Evolutionary conservation across 176 grass and related monocot species (phyloP).

Genomic region (Aegilops tauschii): DNA sequence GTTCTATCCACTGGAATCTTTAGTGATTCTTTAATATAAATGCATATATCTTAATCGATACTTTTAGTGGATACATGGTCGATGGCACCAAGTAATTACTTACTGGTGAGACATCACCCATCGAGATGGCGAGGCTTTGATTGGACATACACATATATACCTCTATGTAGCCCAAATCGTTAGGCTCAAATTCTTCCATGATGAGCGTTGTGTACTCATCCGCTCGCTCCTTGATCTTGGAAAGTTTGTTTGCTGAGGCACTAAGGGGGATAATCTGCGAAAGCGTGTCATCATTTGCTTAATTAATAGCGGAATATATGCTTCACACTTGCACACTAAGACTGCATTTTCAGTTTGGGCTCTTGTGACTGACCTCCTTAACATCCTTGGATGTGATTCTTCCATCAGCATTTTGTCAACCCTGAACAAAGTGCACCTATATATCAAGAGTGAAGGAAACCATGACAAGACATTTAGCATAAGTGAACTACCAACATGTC

Average conservation of each 20-base stretch:
- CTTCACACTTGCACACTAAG: background rate
- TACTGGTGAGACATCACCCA: too few relatives aligned
- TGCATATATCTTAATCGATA: too few relatives aligned
- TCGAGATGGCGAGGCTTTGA: too few relatives aligned
- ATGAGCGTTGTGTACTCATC: constrained; percentile 52
- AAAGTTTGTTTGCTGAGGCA: constrained; percentile 47
- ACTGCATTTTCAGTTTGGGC: background rate
- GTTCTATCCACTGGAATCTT: background rate
- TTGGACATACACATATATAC: too few relatives aligned
- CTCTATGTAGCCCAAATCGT: too few relatives aligned
- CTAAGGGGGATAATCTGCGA: constrained; percentile 80
- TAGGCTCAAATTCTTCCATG: too few relatives aligned
- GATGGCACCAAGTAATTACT: too few relatives aligned
- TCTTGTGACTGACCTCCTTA: background rate
- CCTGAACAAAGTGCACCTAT: constrained; percentile 35
- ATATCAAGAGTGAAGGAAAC: background rate
- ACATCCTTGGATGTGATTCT: constrained; percentile 41
- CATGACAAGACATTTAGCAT: background rate
- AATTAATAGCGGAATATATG: background rate
- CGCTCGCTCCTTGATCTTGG: constrained; percentile 52
- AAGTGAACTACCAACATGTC: constrained; percentile 58
- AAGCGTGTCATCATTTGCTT: background rate
- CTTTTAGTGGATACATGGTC: too few relatives aligned
- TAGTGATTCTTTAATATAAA: too few relatives aligned
- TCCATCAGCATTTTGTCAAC: constrained; percentile 84